Percentiles rank a stretch among this genome's conserved stretches.
These are phyloP conservation scores for Wilhelminamyces savonicus DNA, from an alignment of 805 yeast genomes.

Conservation along the genomic window DNA sequence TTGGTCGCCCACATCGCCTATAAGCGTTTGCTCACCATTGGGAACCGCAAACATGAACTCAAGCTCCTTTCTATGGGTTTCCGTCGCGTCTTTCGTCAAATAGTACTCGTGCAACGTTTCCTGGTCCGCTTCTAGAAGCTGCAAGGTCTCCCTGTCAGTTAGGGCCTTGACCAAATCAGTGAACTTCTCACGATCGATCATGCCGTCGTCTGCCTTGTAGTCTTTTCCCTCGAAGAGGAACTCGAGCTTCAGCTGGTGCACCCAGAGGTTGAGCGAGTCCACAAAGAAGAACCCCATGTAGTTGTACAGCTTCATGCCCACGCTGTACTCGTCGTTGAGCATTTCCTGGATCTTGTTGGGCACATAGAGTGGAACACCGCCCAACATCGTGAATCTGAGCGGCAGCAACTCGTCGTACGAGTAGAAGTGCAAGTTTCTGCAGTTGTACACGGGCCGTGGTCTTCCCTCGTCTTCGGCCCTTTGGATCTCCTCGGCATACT, in stretches of 20 bases:
- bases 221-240: constrained; percentile 8
- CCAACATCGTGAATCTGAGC: background rate
- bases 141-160: constrained; percentile 12
- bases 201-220: constrained; percentile 3
- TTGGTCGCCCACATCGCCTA: constrained; percentile 14
- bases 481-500: constrained; percentile 8
- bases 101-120: constrained; percentile 21
- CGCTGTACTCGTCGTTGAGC: constrained; percentile 18
- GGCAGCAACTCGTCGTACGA: background rate
- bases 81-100: constrained; percentile 18
- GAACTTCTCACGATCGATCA: constrained; percentile 9
- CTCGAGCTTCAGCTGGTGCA: constrained; percentile 7
- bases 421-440: constrained; percentile 2
- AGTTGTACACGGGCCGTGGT: constrained; percentile 4
- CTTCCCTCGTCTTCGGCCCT: constrained; percentile 2
- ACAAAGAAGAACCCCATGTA: constrained; percentile 16
- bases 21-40: constrained; percentile 14
- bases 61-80: constrained; percentile 17
- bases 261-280: constrained; percentile 17
- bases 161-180: constrained; percentile 14
- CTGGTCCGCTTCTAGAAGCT: constrained; percentile 13
- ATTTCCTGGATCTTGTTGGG: constrained; percentile 19
- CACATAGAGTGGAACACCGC: constrained; percentile 14
- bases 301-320: constrained; percentile 15
- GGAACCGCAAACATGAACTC: constrained; percentile 13